Conservation (phyloP, 1,284 basidiomycete genomes). For the Boletus mariae region DNA sequence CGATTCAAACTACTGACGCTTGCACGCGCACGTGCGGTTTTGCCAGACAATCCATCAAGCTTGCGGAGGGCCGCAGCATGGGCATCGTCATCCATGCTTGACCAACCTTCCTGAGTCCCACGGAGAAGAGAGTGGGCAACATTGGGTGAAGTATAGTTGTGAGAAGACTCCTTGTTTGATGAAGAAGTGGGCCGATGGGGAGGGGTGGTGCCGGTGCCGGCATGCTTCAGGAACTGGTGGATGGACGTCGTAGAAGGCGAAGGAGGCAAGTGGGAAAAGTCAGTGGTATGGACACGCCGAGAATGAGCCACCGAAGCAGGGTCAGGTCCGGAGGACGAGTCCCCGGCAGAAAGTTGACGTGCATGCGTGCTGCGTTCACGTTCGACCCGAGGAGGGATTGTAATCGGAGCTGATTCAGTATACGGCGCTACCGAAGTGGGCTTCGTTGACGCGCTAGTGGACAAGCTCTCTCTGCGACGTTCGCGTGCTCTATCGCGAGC, state of each 20-base stretch:
- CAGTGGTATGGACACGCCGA: conserved; percentile 62
- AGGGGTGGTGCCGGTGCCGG: conserved; percentile 45
- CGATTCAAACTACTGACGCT: conserved; percentile 65
- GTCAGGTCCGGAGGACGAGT: conserved; percentile 58
- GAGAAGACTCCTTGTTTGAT: conserved; percentile 40
- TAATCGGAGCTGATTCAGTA: conserved; percentile 24
- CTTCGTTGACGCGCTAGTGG: conserved; percentile 41
- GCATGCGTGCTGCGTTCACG: conserved; percentile 43
- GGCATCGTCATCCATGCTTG: conserved; percentile 78
- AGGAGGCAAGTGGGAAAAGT: conserved; percentile 85
- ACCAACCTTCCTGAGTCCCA: conserved; percentile 82
- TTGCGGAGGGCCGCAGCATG: conserved; percentile 92
- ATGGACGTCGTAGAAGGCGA: conserved; percentile 84
- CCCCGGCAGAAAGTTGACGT: conserved; percentile 63
- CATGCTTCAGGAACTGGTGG: conserved; percentile 73
- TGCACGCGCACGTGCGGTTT: conserved; percentile 62
- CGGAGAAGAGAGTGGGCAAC: conserved; percentile 78
- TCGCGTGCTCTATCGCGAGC: conserved; percentile 52
- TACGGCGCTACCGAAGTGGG: conserved; percentile 19
- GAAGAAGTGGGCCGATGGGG: conserved; percentile 42
- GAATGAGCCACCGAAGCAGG: conserved; percentile 40
- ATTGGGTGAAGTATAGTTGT: conserved; percentile 51
- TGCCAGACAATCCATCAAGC: conserved; percentile 84
- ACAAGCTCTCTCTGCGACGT: conserved; percentile 60
- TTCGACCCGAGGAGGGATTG: conserved; percentile 32